Percentiles rank a stretch among this genome's conserved stretches.
Evolutionary conservation across 2,329 filamentous ascomycete species (phyloP).

Genomic region (Cyphellophora europaea): DNA sequence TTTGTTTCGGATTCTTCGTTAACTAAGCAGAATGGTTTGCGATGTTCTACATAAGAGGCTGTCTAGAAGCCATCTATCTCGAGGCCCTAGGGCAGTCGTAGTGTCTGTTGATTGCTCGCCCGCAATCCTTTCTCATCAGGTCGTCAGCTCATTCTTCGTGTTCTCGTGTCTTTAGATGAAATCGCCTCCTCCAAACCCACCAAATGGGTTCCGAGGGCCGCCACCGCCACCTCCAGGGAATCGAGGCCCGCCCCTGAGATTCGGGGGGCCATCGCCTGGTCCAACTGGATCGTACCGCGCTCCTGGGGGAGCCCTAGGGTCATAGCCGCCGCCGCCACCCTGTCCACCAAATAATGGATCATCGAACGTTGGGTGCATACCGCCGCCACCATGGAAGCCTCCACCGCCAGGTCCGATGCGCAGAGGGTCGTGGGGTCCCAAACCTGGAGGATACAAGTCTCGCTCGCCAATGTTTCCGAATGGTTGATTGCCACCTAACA

Average conservation of each 20-base stretch:
- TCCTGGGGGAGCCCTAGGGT: slow-evolving; percentile 73
- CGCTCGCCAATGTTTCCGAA: slow-evolving; percentile 64
- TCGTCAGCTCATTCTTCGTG: background rate
- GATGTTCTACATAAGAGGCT: too few species aligned
- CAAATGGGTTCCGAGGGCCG: slow-evolving; percentile 42
- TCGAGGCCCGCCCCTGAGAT: slow-evolving; percentile 34
- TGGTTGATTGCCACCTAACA: slow-evolving; percentile 24
- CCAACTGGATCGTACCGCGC: slow-evolving; percentile 85
- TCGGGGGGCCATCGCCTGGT: slow-evolving; percentile 52
- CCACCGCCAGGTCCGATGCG: slow-evolving; percentile 54
- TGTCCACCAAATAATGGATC: slow-evolving; percentile 71
- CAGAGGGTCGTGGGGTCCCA: slow-evolving; percentile 79
- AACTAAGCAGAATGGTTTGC: too few species aligned
- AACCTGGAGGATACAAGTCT: slow-evolving; percentile 76
- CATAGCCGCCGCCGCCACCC: slow-evolving; percentile 43
- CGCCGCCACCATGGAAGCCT: slow-evolving; percentile 56
- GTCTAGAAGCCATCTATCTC: too few species aligned
- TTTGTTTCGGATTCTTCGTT: too few species aligned
- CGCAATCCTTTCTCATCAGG: too few species aligned
- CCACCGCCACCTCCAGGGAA: slow-evolving; percentile 37
- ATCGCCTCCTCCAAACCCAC: slow-evolving; percentile 51
- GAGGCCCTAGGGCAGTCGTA: too few species aligned
- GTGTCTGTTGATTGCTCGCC: too few species aligned
- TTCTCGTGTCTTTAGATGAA: slow-evolving; percentile 33
- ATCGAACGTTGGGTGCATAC: slow-evolving; percentile 95